Evolutionary conservation across 2,329 filamentous ascomycete species (phyloP).

Genomic region (Malbranchea zuffiana): DNA sequence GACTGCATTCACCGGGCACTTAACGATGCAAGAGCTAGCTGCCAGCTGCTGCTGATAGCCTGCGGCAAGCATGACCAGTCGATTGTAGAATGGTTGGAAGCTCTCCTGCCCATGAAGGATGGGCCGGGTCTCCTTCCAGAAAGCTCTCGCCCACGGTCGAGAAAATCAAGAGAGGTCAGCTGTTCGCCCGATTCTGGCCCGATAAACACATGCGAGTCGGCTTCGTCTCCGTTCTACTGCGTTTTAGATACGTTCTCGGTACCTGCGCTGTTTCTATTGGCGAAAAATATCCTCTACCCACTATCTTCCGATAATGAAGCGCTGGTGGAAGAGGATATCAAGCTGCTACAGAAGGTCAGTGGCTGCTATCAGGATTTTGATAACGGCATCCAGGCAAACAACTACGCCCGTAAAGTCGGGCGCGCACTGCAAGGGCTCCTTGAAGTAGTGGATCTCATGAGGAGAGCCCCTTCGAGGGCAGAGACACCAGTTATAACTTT

Average conservation of each 20-base stretch:
- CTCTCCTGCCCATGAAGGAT: no score
- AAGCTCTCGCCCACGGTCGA: no score
- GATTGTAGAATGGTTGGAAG: no score
- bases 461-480: no score
- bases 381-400: constrained; percentile 7
- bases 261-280: constrained; percentile 10
- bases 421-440: constrained; percentile 9
- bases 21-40: no score
- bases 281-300: constrained; percentile 5
- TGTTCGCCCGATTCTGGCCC: constrained; percentile 8
- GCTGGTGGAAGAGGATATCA: constrained; percentile 4
- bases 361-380: constrained; percentile 10
- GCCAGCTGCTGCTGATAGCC: no score
- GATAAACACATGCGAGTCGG: neutral
- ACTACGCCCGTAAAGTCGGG: constrained; percentile 10
- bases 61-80: no score
- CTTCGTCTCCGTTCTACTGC: constrained; percentile 3
- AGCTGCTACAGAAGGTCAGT: constrained; percentile 10
- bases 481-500: no score
- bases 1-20: no score
- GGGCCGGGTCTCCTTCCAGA: no score
- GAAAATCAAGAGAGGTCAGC: constrained; percentile 10
- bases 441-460: constrained; percentile 6
- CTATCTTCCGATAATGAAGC: constrained; percentile 1
- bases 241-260: constrained; percentile 10